These are phyloP conservation scores for Citrullus amarus DNA, from an alignment of 306 rosid genomes.

Conservation along the genomic window DNA sequence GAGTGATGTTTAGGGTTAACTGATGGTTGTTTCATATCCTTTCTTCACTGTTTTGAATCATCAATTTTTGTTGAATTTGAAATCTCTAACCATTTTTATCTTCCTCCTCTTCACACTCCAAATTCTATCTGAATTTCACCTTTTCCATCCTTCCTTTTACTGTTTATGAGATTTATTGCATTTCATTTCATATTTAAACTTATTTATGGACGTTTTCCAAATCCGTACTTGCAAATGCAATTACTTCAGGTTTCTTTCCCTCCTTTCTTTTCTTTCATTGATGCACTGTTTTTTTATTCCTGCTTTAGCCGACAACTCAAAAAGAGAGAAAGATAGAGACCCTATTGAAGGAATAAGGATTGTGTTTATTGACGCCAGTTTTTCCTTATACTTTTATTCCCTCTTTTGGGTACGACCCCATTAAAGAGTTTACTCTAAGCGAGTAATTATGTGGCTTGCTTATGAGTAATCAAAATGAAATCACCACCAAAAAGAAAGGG, in stretches of 20 bases:
- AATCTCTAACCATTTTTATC: background rate
- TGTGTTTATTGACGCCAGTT: background rate
- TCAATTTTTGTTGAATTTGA: background rate
- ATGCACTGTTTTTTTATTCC: background rate
- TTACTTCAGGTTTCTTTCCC: background rate
- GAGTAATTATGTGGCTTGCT: background rate
- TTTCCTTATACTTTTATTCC: background rate
- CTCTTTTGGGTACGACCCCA: background rate
- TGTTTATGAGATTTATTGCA: slow-evolving; percentile 3
- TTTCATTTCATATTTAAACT: background rate
- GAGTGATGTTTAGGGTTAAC: background rate
- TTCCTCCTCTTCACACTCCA: background rate
- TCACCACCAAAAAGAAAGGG: background rate
- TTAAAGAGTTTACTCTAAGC: background rate
- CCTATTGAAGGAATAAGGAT: background rate
- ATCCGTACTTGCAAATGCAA: background rate
- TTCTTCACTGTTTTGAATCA: background rate
- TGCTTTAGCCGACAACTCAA: background rate
- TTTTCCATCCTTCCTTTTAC: background rate
- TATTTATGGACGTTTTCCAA: background rate
- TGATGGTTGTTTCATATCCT: background rate
- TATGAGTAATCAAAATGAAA: background rate
- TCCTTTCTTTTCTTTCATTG: background rate
- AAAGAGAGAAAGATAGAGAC: background rate
- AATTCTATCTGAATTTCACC: background rate